Evolutionary conservation across 495 filamentous ascomycete genomes (phyloP).

Genomic region (Talaromyces nanjingensis): DNA sequence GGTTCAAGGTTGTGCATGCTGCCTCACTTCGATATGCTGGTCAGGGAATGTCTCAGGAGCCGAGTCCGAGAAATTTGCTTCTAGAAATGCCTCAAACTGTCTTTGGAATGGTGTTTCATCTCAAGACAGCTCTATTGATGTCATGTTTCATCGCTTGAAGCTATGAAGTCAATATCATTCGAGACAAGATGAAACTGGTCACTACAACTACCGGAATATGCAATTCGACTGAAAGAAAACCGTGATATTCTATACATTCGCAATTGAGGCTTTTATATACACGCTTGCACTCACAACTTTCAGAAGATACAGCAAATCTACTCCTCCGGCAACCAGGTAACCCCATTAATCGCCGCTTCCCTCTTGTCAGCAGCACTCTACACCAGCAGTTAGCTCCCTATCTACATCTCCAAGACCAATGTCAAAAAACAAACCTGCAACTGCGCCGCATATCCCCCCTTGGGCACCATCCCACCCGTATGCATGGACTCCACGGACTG

Average conservation of each 20-base stretch:
- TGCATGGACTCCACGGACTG: slow-evolving; percentile 25
- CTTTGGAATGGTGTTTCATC: neutral
- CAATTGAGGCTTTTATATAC: neutral
- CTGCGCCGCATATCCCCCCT: slow-evolving; percentile 23
- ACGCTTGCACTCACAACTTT: neutral
- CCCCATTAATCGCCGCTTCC: slow-evolving; percentile 4
- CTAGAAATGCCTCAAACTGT: neutral
- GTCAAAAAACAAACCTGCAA: slow-evolving; percentile 25
- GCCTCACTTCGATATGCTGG: neutral
- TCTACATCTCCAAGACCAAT: neutral
- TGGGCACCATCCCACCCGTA: slow-evolving; percentile 25
- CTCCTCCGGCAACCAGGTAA: slow-evolving; percentile 2
- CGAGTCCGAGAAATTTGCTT: neutral
- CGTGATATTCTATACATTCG: neutral
- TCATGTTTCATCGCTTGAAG: neutral
- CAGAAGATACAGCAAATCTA: neutral
- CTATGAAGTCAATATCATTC: neutral
- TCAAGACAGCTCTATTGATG: neutral
- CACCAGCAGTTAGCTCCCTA: neutral
- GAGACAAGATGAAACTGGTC: neutral
- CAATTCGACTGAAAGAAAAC: neutral
- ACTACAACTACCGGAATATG: neutral
- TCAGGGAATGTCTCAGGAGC: neutral
- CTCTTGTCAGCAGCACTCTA: slow-evolving; percentile 30
- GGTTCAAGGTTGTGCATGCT: neutral